Evolutionary conservation across 176 grass and related monocot species (phyloP).

Genomic region (Bolboschoenus planiculmis): DNA sequence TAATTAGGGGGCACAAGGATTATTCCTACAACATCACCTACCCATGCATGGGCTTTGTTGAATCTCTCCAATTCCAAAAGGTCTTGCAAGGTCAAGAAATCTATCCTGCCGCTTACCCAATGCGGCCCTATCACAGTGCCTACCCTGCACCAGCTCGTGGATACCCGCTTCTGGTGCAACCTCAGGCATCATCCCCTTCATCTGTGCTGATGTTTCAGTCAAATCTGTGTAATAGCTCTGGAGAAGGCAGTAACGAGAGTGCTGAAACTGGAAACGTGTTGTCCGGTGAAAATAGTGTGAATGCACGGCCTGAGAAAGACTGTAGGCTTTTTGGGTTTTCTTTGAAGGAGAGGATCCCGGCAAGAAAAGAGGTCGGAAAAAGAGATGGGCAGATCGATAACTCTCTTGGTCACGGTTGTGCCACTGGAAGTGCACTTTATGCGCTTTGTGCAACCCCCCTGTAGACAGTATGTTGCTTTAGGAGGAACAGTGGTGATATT

Average conservation of each 20-base stretch:
- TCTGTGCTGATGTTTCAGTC: slow-evolving; percentile 74
- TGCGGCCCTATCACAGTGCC: slow-evolving; percentile 21
- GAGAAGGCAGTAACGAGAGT: slow-evolving; percentile 18
- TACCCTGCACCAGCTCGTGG: slow-evolving; percentile 32
- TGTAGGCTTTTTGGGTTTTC: slow-evolving; percentile 86
- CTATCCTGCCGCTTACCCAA: slow-evolving; percentile 23
- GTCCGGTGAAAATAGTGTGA: background rate
- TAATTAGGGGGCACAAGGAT: no score
- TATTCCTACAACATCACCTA: slow-evolving; percentile 28
- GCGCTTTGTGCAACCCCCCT: slow-evolving; percentile 39
- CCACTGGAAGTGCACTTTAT: slow-evolving; percentile 26
- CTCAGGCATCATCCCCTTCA: slow-evolving; percentile 53
- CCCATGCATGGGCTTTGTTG: slow-evolving; percentile 51
- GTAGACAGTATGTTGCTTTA: slow-evolving; percentile 29
- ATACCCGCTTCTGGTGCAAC: slow-evolving; percentile 23
- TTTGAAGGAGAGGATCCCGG: slow-evolving; percentile 46
- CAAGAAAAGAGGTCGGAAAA: slow-evolving; percentile 21
- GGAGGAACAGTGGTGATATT: background rate
- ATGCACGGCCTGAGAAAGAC: slow-evolving; percentile 24
- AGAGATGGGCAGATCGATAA: slow-evolving; percentile 32
- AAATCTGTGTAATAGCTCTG: slow-evolving; percentile 11
- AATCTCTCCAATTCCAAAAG: slow-evolving; percentile 62
- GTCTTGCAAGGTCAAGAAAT: slow-evolving; percentile 99
- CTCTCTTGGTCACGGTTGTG: slow-evolving; percentile 30
- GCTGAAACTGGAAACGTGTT: slow-evolving; percentile 10